phyloP scores from a whole-genome alignment of 2,329 filamentous ascomycete species.

The Waltergamsia citrina region DNA sequence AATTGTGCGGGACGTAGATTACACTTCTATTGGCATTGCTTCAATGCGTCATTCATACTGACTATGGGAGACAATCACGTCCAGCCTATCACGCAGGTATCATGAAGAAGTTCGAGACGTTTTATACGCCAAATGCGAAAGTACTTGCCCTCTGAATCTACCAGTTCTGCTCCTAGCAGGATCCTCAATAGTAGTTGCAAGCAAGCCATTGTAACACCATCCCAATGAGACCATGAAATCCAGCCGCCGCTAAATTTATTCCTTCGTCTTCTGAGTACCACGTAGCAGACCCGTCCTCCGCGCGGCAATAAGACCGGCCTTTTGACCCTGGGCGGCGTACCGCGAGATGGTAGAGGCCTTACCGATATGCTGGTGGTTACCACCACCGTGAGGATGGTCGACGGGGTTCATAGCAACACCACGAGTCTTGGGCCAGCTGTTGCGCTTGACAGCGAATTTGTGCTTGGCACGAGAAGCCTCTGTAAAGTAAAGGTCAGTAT shows the following conservation, averaged over 20 bases:
- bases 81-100: too few relatives aligned
- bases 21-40: background rate
- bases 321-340: conserved; percentile 97
- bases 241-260: conserved; percentile 51
- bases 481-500: conserved; percentile 26
- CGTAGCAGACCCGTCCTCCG: conserved; percentile 99
- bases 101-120: background rate
- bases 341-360: conserved; percentile 99
- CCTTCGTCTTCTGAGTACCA: conserved; percentile 99
- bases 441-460: conserved; percentile 99
- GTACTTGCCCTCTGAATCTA: conserved; percentile 37
- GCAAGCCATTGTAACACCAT: conserved; percentile 55
- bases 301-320: conserved; percentile 99
- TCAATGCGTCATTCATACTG: too few relatives aligned
- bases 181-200: conserved; percentile 46
- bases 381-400: conserved; percentile 97
- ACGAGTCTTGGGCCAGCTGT: conserved; percentile 99
- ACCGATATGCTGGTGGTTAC: conserved; percentile 99
- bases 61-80: too few relatives aligned
- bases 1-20: background rate
- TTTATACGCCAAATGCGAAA: conserved; percentile 36
- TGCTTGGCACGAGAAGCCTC: conserved; percentile 99
- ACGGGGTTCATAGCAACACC: conserved; percentile 99
- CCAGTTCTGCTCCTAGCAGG: conserved; percentile 36
- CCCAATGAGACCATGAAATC: conserved; percentile 48